Conservation (phyloP, 306 rosid species). For the Amphicarpaea edgeworthii region DNA sequence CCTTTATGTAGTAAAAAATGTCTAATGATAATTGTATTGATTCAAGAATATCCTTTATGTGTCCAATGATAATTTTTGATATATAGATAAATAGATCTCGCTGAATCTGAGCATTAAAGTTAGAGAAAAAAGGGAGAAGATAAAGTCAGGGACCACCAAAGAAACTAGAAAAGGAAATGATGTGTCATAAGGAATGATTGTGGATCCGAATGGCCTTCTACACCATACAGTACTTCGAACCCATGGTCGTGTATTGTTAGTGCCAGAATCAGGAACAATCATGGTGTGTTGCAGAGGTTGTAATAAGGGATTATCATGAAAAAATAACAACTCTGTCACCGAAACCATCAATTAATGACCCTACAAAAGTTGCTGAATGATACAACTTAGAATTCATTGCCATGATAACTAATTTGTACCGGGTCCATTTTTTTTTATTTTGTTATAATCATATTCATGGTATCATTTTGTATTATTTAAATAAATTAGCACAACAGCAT, state of each 20-base stretch:
- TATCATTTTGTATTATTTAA: too few relatives aligned
- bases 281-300: not conserved
- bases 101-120: not conserved
- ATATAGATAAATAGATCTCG: not conserved
- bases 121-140: not conserved
- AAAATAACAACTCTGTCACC: not conserved
- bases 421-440: not conserved
- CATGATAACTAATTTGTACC: not conserved
- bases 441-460: not conserved
- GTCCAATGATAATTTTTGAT: not conserved
- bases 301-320: not conserved
- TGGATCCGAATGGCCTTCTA: slow-evolving; percentile 45
- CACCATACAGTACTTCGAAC: not conserved
- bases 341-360: not conserved
- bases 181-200: slow-evolving; percentile 48
- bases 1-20: too few relatives aligned
- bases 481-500: too few relatives aligned
- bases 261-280: not conserved
- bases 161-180: slow-evolving; percentile 23
- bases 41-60: not conserved
- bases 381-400: not conserved
- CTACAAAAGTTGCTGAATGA: not conserved
- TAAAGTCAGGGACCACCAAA: slow-evolving; percentile 46
- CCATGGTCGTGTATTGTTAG: not conserved
- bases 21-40: too few relatives aligned